Base-by-base conservation (phyloP, 2,329 filamentous ascomycete genomes). In the Diaporthe eres region DNA sequence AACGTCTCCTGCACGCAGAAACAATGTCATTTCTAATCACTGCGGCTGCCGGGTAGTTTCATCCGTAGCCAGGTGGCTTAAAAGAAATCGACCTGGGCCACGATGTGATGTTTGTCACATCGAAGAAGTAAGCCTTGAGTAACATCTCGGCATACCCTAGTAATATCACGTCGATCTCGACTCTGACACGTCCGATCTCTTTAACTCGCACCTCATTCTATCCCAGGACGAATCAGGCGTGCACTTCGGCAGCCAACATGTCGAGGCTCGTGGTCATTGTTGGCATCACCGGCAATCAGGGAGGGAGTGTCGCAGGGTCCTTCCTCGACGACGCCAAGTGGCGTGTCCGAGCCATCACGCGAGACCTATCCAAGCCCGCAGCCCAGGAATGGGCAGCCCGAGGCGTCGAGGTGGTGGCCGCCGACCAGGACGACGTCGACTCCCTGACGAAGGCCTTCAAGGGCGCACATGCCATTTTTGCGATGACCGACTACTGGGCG, bases 341-440 rank as follows among this genome's bases (percentile, higher is more conserved):
- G 78, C 63, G 71, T 19, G 76, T 82, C 17, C 80, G 81, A 6
- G 81, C 71, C 37, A 28, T 81, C 25, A 81, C 80, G 4, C 80
- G 81, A n/a, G 78, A 79, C 74, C 47, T 77, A 2, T 58, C 71
- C 3, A 77, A 76, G 53, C 68, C 74, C 8, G 76, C 75, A 17
- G 79, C 81, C 4, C 49, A 78, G 39, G 68, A 75, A 13, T 77
- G 82, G 13, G 67, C 55, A 3, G n/a, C 75, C 4, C 75, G 72
- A 1, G 68, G 68, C 17, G 53, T 71, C 2, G 47, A 71, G 31
- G 19, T 71, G 19, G 68, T 71, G 25, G 31, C 49, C 5, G 68
- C 68, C 28, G 68, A 71, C 34, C 47, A 37, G 47, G 68, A 71
- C 3, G 68, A 71, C 6, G 39, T 44, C 37, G 68, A n/a, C 28